Evolutionary conservation across 2,329 filamentous ascomycete species (phyloP), one percentile per base, ranked within the genome.

Genomic region (Chalaropsis ovoidea): DNA sequence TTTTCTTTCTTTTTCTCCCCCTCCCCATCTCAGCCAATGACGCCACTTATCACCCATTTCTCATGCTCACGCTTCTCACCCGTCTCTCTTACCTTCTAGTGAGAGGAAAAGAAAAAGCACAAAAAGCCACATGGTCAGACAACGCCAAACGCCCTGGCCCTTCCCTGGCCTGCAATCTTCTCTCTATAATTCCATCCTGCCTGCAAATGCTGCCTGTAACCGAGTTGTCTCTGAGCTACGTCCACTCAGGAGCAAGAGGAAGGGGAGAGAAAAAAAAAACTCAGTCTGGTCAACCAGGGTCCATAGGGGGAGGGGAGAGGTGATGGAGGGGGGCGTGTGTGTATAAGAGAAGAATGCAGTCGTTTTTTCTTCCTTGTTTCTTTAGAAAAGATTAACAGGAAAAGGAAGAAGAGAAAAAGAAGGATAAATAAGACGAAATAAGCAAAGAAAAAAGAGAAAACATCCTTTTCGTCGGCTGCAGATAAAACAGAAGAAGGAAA

Each of bases 151-250:
- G 41, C 43, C 56, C 39, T 24, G 45, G 27, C 64, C 58, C 22
- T 45, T 45, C n/a, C 24, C 64, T 58, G 11, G 39, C 58, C 11
- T 47, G 24, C 11, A 42, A 45, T 63, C 61, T 58, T 45, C 22
- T 60, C 58, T 35, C 22, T 60, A 62, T 35, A 15, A 19, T 24
- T 24, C 47, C 60, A 66, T 66, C 61, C 61, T 63, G 65, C 49
- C 65, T 66, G 61, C 31, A 24, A 66, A 49, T 66, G 35, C 61
- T 63, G 65, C 65, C 65, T 63, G 60, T 58, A 58, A 24, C 45
- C 60, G 52, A 56, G 60, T 22, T 61, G n/a, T 41, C 39, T 56
- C 39, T 17, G 27, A 19, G 41, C 39, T 43, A 43, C n/a, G 39
- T 43, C 58, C 17, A 43, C n/a, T 43, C 31, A 42, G 58, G 35